Evolutionary conservation across 2,329 filamentous ascomycete genomes (phyloP).

Genomic region (Endocalyx cinctus): DNA sequence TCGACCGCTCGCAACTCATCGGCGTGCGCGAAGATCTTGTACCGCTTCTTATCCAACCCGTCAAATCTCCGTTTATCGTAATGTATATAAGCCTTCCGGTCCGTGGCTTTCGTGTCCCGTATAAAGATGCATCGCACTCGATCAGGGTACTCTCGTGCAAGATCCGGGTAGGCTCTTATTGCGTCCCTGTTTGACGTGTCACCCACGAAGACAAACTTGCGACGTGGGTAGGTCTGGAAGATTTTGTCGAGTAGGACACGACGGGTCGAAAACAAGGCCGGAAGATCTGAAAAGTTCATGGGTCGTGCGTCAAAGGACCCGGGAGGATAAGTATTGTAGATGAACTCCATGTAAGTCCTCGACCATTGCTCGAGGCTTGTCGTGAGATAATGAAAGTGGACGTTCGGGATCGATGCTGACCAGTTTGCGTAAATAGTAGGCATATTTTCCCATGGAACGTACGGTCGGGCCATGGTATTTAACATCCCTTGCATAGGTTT

Average conservation of each 20-base stretch:
- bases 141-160: constrained; percentile 61
- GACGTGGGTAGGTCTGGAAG: constrained; percentile 68
- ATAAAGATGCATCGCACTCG: constrained; percentile 76
- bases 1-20: constrained; percentile 65
- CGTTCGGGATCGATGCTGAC: constrained; percentile 59
- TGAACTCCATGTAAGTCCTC: constrained; percentile 74
- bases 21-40: constrained; percentile 76
- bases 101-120: constrained; percentile 68
- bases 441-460: constrained; percentile 74
- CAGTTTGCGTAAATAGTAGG: constrained; percentile 73
- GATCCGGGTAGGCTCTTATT: constrained; percentile 59
- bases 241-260: constrained; percentile 65
- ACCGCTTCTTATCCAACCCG: constrained; percentile 58
- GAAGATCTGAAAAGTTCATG: constrained; percentile 72
- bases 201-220: constrained; percentile 71
- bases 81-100: constrained; percentile 62
- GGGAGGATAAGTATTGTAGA: constrained; percentile 72
- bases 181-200: constrained; percentile 75
- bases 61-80: constrained; percentile 72
- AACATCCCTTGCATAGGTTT: constrained; percentile 68
- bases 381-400: constrained; percentile 79
- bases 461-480: constrained; percentile 70
- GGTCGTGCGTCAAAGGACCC: constrained; percentile 75
- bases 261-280: constrained; percentile 67
- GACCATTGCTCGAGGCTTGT: constrained; percentile 76